Percentiles rank a stretch among this genome's conserved stretches.
Evolutionary conservation across 768 basidiomycete species (phyloP).

Genomic region (Candolleomyces aberdarensis): DNA sequence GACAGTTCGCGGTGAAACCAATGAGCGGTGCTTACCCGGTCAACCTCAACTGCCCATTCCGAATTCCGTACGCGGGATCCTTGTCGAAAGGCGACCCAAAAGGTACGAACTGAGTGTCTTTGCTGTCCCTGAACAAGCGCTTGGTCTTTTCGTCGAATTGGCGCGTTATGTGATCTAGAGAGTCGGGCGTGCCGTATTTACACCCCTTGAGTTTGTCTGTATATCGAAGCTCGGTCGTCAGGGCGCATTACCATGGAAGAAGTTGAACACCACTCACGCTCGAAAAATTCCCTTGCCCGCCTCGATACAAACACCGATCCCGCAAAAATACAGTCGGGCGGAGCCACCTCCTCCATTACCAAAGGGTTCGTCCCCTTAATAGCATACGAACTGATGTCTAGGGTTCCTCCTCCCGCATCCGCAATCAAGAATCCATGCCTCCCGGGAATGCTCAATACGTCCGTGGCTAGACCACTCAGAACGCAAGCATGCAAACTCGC

Average conservation of each 20-base stretch:
- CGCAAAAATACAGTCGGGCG: conserved; percentile 83
- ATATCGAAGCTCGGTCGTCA: not conserved
- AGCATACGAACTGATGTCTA: conserved; percentile 79
- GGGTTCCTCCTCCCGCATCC: conserved; percentile 78
- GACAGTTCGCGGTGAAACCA: not conserved
- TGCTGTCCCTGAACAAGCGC: conserved; percentile 67
- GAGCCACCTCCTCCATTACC: conserved; percentile 80
- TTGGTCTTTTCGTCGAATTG: conserved; percentile 84
- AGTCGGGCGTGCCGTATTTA: conserved; percentile 67
- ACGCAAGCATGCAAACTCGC: conserved; percentile 82
- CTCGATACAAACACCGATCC: conserved; percentile 82
- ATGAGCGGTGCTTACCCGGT: conserved; percentile 47
- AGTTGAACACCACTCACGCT: conserved; percentile 39
- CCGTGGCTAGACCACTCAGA: conserved; percentile 70
- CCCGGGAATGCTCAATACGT: conserved; percentile 72
- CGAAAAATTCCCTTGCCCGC: conserved; percentile 67
- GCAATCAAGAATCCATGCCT: conserved; percentile 77
- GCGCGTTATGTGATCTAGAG: conserved; percentile 76
- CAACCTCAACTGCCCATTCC: conserved; percentile 68
- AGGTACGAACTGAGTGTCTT: conserved; percentile 65
- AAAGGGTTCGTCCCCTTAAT: conserved; percentile 68
- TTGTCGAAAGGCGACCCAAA: conserved; percentile 81
- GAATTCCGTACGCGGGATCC: conserved; percentile 65
- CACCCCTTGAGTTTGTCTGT: conserved; percentile 71
- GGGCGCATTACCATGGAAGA: conserved; percentile 2